Percentiles rank a stretch among this genome's conserved stretches.
Evolutionary conservation across 2,329 filamentous ascomycete species (phyloP).

Genomic region (Aaosphaeria pasadenensis): DNA sequence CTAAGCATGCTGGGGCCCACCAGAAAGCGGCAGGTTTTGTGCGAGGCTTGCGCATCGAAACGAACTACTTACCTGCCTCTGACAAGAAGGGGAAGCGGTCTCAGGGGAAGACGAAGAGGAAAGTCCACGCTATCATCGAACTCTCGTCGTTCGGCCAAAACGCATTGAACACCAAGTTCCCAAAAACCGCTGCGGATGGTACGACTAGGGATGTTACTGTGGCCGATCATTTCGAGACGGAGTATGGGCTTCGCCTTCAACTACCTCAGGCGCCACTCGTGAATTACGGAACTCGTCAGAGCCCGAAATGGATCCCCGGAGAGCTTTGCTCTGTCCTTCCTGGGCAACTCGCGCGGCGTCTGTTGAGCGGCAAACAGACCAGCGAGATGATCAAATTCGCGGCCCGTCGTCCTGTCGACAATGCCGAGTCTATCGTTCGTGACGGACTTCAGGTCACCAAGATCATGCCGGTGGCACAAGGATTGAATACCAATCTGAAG

Average conservation of each 20-base stretch:
- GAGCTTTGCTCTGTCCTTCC: constrained; percentile 31
- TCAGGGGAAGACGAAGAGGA: constrained; percentile 16
- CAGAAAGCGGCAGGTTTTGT: constrained; percentile 30
- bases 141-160: constrained; percentile 36
- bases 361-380: constrained; percentile 26
- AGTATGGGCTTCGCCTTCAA: constrained; percentile 19
- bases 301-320: constrained; percentile 29
- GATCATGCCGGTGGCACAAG: constrained; percentile 17
- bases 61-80: constrained; percentile 37
- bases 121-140: constrained; percentile 38
- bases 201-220: constrained; percentile 10
- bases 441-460: constrained; percentile 24
- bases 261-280: constrained; percentile 21
- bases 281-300: constrained; percentile 17
- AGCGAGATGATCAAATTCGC: constrained; percentile 21
- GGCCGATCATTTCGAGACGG: constrained; percentile 15
- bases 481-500: constrained; percentile 17
- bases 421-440: constrained; percentile 24
- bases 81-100: constrained; percentile 29
- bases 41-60: constrained; percentile 36
- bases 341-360: constrained; percentile 25
- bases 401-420: constrained; percentile 11
- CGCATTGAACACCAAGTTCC: constrained; percentile 23
- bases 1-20: constrained; percentile 6
- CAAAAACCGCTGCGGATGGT: constrained; percentile 9